Percentiles rank a stretch among this genome's conserved stretches.
phyloP scores from a whole-genome alignment of 805 yeast species.

The Clavispora phyllophila region DNA sequence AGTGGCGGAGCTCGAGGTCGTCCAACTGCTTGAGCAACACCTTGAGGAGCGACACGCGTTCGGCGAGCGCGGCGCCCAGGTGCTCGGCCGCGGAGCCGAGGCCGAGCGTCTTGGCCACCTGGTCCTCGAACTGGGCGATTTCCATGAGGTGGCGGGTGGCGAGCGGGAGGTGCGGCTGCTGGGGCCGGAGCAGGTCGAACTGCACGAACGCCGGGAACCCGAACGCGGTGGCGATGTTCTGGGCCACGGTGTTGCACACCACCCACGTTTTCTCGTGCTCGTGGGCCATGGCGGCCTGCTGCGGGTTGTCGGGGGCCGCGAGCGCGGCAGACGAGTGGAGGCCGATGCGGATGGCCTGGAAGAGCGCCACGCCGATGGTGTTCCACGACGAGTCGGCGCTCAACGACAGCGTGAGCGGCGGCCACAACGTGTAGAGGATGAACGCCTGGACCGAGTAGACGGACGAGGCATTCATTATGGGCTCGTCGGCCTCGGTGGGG shows the following conservation, averaged over 20 bases:
- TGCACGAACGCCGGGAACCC: slow-evolving; percentile 93
- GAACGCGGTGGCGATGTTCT: slow-evolving; percentile 83
- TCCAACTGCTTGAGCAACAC: slow-evolving; percentile 69
- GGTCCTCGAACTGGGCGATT: slow-evolving; percentile 82
- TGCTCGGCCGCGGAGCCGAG: slow-evolving; percentile 62
- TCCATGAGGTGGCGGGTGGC: slow-evolving; percentile 73
- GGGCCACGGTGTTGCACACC: slow-evolving; percentile 86
- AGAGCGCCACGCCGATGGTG: slow-evolving; percentile 87
- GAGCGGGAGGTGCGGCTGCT: slow-evolving; percentile 45
- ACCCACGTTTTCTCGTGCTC: slow-evolving; percentile 92
- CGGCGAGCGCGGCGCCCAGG: slow-evolving; percentile 62
- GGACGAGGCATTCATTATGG: slow-evolving; percentile 80
- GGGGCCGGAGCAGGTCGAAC: slow-evolving; percentile 58
- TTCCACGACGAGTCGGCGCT: slow-evolving; percentile 97
- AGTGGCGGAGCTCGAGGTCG: slow-evolving; percentile 60
- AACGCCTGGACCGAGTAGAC: slow-evolving; percentile 95
- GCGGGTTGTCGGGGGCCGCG: background rate
- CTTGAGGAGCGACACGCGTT: slow-evolving; percentile 68
- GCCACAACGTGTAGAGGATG: slow-evolving; percentile 87
- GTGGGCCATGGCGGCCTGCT: slow-evolving; percentile 34
- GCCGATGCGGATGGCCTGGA: slow-evolving; percentile 90
- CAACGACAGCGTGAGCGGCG: slow-evolving; percentile 88
- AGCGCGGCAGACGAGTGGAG: slow-evolving; percentile 56
- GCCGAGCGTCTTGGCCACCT: slow-evolving; percentile 71
- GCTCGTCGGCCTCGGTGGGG: slow-evolving; percentile 75